Evolutionary conservation across 2,329 filamentous ascomycete genomes (phyloP).

Genomic region (Cladosporium cucumerinum): DNA sequence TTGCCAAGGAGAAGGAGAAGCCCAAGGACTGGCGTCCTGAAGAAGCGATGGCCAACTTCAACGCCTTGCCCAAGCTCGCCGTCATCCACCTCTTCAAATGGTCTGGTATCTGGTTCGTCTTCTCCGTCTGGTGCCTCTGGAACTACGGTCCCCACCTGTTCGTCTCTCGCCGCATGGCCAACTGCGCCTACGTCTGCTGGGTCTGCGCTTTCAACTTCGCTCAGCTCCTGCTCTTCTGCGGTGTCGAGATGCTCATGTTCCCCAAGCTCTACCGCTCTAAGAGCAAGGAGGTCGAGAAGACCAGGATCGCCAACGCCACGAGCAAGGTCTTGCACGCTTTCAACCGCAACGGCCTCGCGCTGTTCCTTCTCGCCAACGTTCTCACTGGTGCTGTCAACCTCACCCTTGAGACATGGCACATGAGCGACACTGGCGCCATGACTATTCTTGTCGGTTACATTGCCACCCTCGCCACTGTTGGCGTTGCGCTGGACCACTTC

Average conservation of each 20-base stretch:
- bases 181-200: conserved; percentile 91
- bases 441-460: conserved; percentile 72
- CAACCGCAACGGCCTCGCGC: conserved; percentile 80
- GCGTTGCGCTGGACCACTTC: conserved; percentile 62
- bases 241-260: conserved; percentile 76
- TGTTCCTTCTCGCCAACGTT: conserved; percentile 87
- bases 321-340: conserved; percentile 78
- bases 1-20: conserved; percentile 4
- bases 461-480: conserved; percentile 62
- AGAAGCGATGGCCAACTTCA: conserved; percentile 11
- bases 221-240: conserved; percentile 76
- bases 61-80: conserved; percentile 24
- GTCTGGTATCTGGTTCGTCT: conserved; percentile 68
- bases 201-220: conserved; percentile 83
- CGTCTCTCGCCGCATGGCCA: conserved; percentile 86
- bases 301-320: conserved; percentile 66
- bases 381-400: conserved; percentile 87
- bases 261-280: conserved; percentile 63
- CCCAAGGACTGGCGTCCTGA: conserved; percentile 15
- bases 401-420: conserved; percentile 75
- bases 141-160: conserved; percentile 70
- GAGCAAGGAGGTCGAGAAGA: conserved; percentile 55
- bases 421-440: conserved; percentile 63
- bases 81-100: conserved; percentile 58
- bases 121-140: conserved; percentile 62